Conservation (phyloP, 2,329 filamentous ascomycete species). For the Fusarium sp. region DNA sequence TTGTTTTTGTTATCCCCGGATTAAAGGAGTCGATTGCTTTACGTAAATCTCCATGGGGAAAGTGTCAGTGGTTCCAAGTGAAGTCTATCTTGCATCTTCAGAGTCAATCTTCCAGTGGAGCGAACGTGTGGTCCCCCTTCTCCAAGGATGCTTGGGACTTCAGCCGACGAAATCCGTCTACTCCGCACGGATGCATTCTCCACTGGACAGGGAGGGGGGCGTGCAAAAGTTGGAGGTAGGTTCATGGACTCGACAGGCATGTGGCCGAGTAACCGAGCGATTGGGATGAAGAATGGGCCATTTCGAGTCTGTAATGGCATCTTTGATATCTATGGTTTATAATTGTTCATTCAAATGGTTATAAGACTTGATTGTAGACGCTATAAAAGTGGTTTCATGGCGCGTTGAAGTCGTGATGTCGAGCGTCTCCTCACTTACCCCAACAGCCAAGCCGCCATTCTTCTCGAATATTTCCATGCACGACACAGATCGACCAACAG, state of each 20-base stretch:
- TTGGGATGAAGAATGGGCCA: not conserved
- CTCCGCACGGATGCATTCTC: not conserved
- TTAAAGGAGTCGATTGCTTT: slow-evolving; percentile 5
- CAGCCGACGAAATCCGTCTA: not conserved
- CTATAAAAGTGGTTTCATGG: not conserved
- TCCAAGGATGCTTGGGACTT: not conserved
- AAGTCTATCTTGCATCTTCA: not conserved
- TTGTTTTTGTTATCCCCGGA: slow-evolving; percentile 8
- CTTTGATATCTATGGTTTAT: not conserved
- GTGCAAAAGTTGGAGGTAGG: not conserved
- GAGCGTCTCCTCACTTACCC: not conserved
- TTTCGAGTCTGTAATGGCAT: not conserved
- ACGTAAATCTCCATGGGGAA: slow-evolving; percentile 38
- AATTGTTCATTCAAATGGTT: not conserved
- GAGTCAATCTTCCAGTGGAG: slow-evolving; percentile 11
- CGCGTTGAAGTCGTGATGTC: too few species aligned
- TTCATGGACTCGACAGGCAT: not conserved
- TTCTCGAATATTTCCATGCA: not conserved
- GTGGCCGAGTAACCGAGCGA: not conserved
- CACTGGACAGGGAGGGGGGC: not conserved
- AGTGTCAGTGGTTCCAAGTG: not conserved
- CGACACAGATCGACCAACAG: not conserved
- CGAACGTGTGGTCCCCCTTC: not conserved
- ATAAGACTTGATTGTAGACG: not conserved
- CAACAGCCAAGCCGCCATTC: not conserved